Conservation (phyloP, 2,329 filamentous ascomycete genomes). For the Sclerotinia sclerotiorum region DNA sequence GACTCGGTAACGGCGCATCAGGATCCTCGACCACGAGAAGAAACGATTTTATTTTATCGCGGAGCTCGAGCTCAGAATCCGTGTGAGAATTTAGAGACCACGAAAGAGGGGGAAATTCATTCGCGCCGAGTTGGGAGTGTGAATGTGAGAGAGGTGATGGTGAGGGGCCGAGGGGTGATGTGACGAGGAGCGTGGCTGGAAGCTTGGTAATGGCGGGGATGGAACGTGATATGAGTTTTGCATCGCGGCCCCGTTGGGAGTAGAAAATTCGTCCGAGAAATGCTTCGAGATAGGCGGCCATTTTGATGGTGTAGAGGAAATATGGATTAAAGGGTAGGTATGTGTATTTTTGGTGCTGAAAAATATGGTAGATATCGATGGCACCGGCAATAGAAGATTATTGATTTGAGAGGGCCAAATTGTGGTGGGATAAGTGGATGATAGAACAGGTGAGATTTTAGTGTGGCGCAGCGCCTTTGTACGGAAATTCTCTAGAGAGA, state of each 20-base stretch:
- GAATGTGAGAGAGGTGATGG: background rate
- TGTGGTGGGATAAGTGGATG: no score
- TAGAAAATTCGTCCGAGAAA: background rate
- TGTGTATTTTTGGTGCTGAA: no score
- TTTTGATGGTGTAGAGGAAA: background rate
- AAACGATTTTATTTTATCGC: background rate
- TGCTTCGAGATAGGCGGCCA: background rate
- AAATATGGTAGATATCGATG: no score
- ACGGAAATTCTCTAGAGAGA: no score
- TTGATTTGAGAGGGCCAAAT: no score
- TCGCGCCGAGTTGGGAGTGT: background rate
- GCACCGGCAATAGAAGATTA: no score
- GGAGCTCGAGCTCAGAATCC: background rate
- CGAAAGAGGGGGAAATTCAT: background rate
- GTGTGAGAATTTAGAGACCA: background rate
- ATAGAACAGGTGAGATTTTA: no score
- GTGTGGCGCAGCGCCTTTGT: no score
- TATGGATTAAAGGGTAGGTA: no score
- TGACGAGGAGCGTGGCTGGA: background rate
- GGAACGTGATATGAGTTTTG: background rate
- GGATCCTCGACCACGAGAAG: conserved; percentile 8
- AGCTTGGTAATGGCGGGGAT: background rate
- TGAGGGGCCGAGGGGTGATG: background rate
- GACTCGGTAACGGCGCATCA: background rate
- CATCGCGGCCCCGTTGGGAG: background rate